Base-by-base conservation (phyloP, 768 basidiomycete genomes). In the Bullera alba region DNA sequence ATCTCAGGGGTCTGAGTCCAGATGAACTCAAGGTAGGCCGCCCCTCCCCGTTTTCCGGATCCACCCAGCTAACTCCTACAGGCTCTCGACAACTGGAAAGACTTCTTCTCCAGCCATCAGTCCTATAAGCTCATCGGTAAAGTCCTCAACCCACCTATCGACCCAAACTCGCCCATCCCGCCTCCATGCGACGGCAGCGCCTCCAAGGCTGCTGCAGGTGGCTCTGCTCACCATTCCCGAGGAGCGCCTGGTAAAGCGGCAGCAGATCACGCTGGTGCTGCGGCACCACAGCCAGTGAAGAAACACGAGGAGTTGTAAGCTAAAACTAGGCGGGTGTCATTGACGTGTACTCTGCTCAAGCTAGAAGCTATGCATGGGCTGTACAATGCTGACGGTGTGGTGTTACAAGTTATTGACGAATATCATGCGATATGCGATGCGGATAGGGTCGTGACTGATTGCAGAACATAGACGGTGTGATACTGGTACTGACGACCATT, bases 61-160 rank as follows among this genome's bases (percentile, higher is more conserved):
- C n/a, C n/a, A n/a, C n/a, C n/a, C n/a, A n/a, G n/a, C n/a, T n/a
- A n/a, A n/a, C n/a, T 19, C 42, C 32, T 30, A 17, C 58, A 93
- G 88, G 76, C 86, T 53, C 75, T 95, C 17, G 71, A 79, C 41
- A 83, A 91, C 58, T 97, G 92, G 92, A 92, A 90, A 74, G 77
- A 79, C 25, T 96, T 92, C 76, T 96, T 91, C 64, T 73, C 77
- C 0, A 80, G 86, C 7, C 86, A 89, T 71, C 82, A 86, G 61
- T 79, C 81, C 53, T 97, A 97, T 70, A 61, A 63, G 47, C 83
- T 83, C 63, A 80, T 88, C 35, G 91, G 91, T 19, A 80, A 74
- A 49, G 86, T 95, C 15, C 38, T 44, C 14, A 61, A 68, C 26
- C 58, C 59, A 5, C 58, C 65, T 38, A 71, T 75, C 42, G 65